phyloP scores from a whole-genome alignment of 2,329 filamentous ascomycete genomes.

The Catunica adiposa region DNA sequence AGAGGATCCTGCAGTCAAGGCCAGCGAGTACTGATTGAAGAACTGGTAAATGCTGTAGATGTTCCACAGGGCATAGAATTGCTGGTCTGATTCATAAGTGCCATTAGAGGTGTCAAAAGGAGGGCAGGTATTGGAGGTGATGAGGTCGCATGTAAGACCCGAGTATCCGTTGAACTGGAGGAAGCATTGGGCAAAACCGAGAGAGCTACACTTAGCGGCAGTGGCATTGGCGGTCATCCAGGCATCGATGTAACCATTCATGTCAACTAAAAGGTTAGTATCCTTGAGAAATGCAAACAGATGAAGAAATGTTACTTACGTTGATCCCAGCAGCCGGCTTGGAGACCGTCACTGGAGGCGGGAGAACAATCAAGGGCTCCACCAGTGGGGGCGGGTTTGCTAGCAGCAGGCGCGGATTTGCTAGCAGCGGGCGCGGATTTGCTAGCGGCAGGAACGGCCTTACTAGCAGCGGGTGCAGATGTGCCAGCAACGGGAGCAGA shows the following conservation, averaged over 20 bases:
- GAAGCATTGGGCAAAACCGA: conserved; percentile 19
- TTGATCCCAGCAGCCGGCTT: conserved; percentile 10
- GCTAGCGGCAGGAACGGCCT: no score
- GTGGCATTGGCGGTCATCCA: conserved; percentile 19
- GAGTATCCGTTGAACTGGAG: conserved; percentile 19
- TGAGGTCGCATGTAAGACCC: conserved; percentile 18
- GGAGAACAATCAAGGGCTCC: conserved; percentile 7
- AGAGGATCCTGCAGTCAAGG: conserved; percentile 17
- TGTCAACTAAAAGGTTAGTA: conserved; percentile 13
- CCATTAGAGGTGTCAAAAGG: conserved; percentile 14
- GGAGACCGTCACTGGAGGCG: conserved; percentile 1
- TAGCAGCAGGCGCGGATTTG: no score
- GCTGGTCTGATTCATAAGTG: conserved; percentile 17
- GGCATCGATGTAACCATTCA: conserved; percentile 17
- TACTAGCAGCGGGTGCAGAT: background rate
- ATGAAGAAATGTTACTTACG: background rate
- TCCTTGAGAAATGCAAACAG: background rate
- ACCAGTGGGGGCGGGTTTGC: background rate
- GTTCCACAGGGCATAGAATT: conserved; percentile 20
- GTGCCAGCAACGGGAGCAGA: background rate
- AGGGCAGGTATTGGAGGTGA: conserved; percentile 18
- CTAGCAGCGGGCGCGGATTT: no score
- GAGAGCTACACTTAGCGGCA: conserved; percentile 17
- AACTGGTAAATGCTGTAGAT: conserved; percentile 19
- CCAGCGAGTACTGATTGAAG: conserved; percentile 20